Base-by-base conservation (phyloP, 148 eudicot species). In the Camellia japonica region DNA sequence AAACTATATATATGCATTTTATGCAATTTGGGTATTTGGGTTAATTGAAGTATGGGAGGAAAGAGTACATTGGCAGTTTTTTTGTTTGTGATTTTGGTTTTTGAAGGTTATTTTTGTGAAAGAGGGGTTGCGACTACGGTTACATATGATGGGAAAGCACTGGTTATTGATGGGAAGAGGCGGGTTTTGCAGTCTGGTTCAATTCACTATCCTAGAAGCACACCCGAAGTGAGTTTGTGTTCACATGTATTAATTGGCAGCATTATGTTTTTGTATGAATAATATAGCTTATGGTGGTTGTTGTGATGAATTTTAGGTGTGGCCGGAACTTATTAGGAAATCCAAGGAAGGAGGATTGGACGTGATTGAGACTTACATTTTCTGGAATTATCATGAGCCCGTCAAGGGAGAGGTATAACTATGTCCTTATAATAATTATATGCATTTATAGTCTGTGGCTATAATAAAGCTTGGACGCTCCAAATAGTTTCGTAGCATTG, bases 311-410 rank as follows among this genome's bases (percentile, higher is more conserved):
- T 63, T 77, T 68, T 75, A 89, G 91, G 81, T 85, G 65, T 89
- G 91, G 91, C 91, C 91, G 2, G 85, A 85, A 65, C 79, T 89
- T 77, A 85, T 89, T 69, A 75, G 82, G 68, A 89, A 89, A 68
- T 87, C 88, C 5, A 88, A 88, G 83, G 90, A 89, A 81, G 91
- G 91, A 79, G 91, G 91, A 66, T 71, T 89, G 84, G 86, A 88
- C 41, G 87, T 86, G 72, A 88, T 88, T 15, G 87, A 88, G 77
- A 86, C 87, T 63, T 88, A 88, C 42, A 87, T 88, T 68, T 88
- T 88, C 58, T 88, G 91, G 91, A 88, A 88, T 75, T 84, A 82
- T 80, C 91, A 86, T 16, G 91, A 88, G 79, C 90, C 91, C 49
- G 83, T 80, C 20, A 82, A 55, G 81, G 91, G 89, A 79, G 71